These are phyloP conservation scores for Vaccinium macrocarpon DNA, from an alignment of 148 eudicot species.

Conservation along the genomic window DNA sequence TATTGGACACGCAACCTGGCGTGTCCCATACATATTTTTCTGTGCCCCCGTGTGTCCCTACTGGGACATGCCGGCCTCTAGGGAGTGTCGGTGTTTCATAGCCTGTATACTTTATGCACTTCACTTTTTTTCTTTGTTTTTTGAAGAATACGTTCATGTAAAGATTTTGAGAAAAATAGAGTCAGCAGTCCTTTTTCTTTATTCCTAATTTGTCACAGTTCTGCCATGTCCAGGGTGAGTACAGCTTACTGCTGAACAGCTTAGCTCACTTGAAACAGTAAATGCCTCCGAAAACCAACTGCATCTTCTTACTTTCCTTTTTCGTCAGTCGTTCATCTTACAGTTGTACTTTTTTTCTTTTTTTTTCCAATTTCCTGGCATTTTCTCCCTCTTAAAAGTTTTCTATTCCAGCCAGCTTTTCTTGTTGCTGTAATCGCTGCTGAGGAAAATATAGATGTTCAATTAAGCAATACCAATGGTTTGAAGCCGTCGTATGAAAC, in stretches of 20 bases:
- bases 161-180: neutral
- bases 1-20: too few relatives aligned
- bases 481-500: conserved; percentile 35
- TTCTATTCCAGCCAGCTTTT: conserved; percentile 73
- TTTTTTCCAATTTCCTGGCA: neutral
- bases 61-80: too few relatives aligned
- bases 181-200: neutral
- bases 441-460: conserved; percentile 35
- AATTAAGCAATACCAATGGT: conserved; percentile 22
- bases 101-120: neutral
- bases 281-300: neutral
- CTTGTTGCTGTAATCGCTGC: conserved; percentile 53
- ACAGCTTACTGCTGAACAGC: conserved; percentile 1
- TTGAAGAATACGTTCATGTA: neutral
- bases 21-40: too few relatives aligned
- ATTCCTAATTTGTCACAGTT: neutral
- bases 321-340: neutral
- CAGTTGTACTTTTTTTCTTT: neutral
- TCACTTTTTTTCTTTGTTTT: neutral
- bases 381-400: neutral
- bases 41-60: too few relatives aligned
- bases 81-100: neutral
- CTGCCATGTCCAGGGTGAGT: neutral
- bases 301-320: neutral
- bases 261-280: neutral